These are phyloP conservation scores for Leptomonas seymouri DNA, from an alignment of 208 protist species.

Conservation along the genomic window DNA sequence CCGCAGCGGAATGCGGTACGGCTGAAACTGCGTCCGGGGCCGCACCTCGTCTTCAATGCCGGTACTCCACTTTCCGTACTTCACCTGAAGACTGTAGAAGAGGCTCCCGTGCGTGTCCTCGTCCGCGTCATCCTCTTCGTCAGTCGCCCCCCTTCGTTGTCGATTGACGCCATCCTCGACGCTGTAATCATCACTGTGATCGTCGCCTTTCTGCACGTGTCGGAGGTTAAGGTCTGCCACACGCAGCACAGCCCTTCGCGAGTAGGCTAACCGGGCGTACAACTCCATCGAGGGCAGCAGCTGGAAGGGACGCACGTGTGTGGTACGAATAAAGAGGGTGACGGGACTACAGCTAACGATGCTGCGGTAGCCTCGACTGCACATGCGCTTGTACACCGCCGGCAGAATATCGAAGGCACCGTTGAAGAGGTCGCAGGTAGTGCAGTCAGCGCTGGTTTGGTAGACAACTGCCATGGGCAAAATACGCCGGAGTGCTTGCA, in stretches of 20 bases:
- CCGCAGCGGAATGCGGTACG: constrained; percentile 16
- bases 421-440: constrained; percentile 39
- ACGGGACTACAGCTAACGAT: constrained; percentile 74
- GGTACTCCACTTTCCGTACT: constrained; percentile 5
- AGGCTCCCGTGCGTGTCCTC: background rate
- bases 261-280: constrained; percentile 34
- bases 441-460: constrained; percentile 39
- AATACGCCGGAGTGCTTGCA: constrained; percentile 29
- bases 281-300: constrained; percentile 38
- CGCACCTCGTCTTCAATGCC: constrained; percentile 25
- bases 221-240: constrained; percentile 10
- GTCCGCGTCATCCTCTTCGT: constrained; percentile 3
- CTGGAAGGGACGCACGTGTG: constrained; percentile 17
- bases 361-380: constrained; percentile 37
- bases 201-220: background rate
- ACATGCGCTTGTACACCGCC: constrained; percentile 54
- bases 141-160: background rate
- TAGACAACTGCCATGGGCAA: constrained; percentile 49
- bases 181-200: background rate
- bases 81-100: constrained; percentile 27
- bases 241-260: constrained; percentile 20
- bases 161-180: background rate
- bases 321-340: constrained; percentile 50
- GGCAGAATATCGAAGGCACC: constrained; percentile 63
- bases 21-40: constrained; percentile 25